Evolutionary conservation across 2,329 filamentous ascomycete species (phyloP), one percentile per base, ranked within the genome.

Genomic region (Beauveria asiatica): DNA sequence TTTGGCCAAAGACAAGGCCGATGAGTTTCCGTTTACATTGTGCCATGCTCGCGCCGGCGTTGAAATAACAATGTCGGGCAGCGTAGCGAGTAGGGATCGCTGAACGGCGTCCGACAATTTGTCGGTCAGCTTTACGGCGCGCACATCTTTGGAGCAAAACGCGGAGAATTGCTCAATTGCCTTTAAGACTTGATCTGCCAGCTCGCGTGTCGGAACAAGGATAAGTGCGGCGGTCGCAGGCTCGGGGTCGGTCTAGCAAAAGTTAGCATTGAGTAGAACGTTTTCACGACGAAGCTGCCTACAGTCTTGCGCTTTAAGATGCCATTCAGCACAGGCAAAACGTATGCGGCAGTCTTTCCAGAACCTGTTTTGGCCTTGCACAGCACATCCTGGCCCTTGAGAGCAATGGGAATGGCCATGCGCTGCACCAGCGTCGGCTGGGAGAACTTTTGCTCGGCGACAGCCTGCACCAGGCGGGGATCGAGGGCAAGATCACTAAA

Each of bases 301-400:
- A 87, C 84, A 67, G 82, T 75, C 75, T 96, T 96, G 65, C 84
- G 84, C 70, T 88, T 89, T 60, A 99, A 76, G 63, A 96, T 89
- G 41, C 84, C 83, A 66, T 96, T 89, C 17, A 99, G 76, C n/a
- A 96, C 82, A 1, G 94, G 94, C 46, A 99, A 80, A 7, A 96
- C 78, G 71, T 97, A 97, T 54, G 94, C 93, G n/a, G 91, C 91
- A 11, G 94, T 99, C 80, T 99, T 99, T 66, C 94, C 94, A 4
- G 92, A 96, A 13, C 94, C 94, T 5, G 94, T 97, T 74, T 93
- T 95, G 42, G 93, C 91, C 70, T 93, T 92, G 59, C 92, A 92
- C 44, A 97, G 79, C 52, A 99, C 86, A 79, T 97, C 92, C 69
- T 90, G 87, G 13, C 94, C 93, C 64, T 92, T 85, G 19, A 97